These are phyloP conservation scores for Lepiota venenata DNA, from an alignment of 768 basidiomycete species.

Conservation along the genomic window DNA sequence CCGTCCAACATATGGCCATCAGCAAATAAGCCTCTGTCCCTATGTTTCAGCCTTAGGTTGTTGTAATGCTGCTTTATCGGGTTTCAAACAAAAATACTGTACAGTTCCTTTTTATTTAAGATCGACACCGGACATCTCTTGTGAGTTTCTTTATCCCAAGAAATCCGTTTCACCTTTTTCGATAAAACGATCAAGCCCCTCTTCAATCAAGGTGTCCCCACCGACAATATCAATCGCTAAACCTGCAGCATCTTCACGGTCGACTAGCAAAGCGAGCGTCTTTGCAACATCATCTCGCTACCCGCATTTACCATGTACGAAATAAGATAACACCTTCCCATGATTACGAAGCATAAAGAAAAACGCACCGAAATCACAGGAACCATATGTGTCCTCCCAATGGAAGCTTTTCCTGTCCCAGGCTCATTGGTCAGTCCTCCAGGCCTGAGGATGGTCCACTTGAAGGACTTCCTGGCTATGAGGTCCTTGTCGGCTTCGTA, in stretches of 20 bases:
- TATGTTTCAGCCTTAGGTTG: too few relatives aligned
- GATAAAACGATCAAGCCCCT: conserved; percentile 47
- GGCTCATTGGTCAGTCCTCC: conserved; percentile 49
- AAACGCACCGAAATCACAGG: conserved; percentile 43
- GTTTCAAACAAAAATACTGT: too few relatives aligned
- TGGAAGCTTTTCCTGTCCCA: conserved; percentile 45
- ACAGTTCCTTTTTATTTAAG: too few relatives aligned
- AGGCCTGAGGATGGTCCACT: conserved; percentile 69
- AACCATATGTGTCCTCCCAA: conserved; percentile 53
- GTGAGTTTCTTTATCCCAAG: conserved; percentile 17
- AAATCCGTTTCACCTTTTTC: conserved; percentile 46
- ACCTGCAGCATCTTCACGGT: conserved; percentile 51
- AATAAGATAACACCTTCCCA: not conserved
- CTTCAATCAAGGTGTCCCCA: conserved; percentile 42
- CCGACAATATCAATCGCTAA: conserved; percentile 60
- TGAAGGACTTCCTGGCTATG: conserved; percentile 47
- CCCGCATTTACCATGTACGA: not conserved
- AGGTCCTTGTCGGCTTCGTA: conserved; percentile 50
- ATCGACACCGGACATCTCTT: too few relatives aligned
- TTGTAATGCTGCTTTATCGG: too few relatives aligned
- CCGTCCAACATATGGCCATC: too few relatives aligned
- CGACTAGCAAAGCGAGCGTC: conserved; percentile 42
- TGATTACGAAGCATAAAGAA: too few relatives aligned
- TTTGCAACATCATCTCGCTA: conserved; percentile 60
- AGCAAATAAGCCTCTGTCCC: too few relatives aligned